These are phyloP conservation scores for Noccaea caerulescens DNA, from an alignment of 345 rosid genomes.

Conservation along the genomic window DNA sequence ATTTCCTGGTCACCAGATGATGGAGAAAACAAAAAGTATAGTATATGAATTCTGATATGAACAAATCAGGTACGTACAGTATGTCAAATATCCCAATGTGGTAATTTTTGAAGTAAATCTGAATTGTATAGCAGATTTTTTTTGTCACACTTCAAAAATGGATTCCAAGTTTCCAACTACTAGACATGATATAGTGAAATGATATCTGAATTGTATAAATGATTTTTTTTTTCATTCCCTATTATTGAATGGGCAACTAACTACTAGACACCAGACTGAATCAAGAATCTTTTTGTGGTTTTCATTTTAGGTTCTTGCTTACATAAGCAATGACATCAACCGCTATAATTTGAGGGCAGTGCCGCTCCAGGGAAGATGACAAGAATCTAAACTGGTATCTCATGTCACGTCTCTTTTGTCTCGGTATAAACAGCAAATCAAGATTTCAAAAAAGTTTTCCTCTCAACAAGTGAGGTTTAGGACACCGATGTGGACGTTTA, in stretches of 20 bases:
- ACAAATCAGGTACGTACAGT: too few relatives aligned
- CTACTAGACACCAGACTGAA: not conserved
- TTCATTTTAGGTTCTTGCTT: not conserved
- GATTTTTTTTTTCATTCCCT: too few relatives aligned
- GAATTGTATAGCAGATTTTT: too few relatives aligned
- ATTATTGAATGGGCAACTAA: not conserved
- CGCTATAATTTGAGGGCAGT: not conserved
- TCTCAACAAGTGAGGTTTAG: too few relatives aligned
- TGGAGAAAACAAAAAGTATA: too few relatives aligned
- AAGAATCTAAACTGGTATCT: not conserved
- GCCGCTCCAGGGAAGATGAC: not conserved
- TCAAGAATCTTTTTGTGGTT: not conserved
- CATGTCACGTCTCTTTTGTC: constrained; percentile 11
- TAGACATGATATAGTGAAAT: too few relatives aligned
- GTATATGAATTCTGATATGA: too few relatives aligned
- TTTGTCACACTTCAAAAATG: not conserved
- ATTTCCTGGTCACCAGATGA: too few relatives aligned
- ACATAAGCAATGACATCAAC: constrained; percentile 31
- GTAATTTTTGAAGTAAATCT: not conserved
- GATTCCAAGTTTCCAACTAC: not conserved
- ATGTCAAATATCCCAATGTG: not conserved
- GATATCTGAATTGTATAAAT: too few relatives aligned
- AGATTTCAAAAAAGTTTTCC: too few relatives aligned
- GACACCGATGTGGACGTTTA: too few relatives aligned
- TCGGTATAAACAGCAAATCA: constrained; percentile 1